Conservation (phyloP, 345 rosid species). For the Raphanus raphanistrum region DNA sequence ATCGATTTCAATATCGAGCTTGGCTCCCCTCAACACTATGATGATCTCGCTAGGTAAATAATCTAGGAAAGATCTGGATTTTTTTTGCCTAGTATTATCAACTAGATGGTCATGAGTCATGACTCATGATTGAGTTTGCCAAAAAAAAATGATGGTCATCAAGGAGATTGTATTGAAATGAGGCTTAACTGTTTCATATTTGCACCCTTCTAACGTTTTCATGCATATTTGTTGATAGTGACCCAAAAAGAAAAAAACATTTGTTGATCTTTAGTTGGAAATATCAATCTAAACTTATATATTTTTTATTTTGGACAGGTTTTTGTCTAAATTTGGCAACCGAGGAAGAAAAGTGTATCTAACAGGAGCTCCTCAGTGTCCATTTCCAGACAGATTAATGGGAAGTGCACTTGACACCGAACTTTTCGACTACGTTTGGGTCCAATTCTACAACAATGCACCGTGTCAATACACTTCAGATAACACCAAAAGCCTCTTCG, state of each 20-base stretch:
- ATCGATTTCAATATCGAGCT: conserved; percentile 57
- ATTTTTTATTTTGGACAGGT: conserved; percentile 36
- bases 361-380: conserved; percentile 71
- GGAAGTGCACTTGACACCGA: conserved; percentile 51
- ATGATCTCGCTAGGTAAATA: conserved; percentile 48
- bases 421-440: conserved; percentile 57
- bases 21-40: conserved; percentile 45
- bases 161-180: too few species aligned
- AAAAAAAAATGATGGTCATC: too few species aligned
- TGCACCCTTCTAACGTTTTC: too few species aligned
- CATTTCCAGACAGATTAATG: conserved; percentile 52
- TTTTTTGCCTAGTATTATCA: too few species aligned
- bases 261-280: too few species aligned
- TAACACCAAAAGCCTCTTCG: conserved; percentile 38
- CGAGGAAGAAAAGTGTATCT: conserved; percentile 51
- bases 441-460: conserved; percentile 67
- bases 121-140: too few species aligned
- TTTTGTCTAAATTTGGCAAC: conserved; percentile 33
- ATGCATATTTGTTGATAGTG: too few species aligned
- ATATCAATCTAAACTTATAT: neutral
- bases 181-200: too few species aligned
- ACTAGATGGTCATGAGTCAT: too few species aligned
- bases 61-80: neutral
- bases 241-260: too few species aligned
- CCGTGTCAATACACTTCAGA: conserved; percentile 51